Percentiles rank a stretch among this genome's conserved stretches.
Conservation (phyloP, 108 stramenopile genomes). For the Pelagomonas calceolata region DNA sequence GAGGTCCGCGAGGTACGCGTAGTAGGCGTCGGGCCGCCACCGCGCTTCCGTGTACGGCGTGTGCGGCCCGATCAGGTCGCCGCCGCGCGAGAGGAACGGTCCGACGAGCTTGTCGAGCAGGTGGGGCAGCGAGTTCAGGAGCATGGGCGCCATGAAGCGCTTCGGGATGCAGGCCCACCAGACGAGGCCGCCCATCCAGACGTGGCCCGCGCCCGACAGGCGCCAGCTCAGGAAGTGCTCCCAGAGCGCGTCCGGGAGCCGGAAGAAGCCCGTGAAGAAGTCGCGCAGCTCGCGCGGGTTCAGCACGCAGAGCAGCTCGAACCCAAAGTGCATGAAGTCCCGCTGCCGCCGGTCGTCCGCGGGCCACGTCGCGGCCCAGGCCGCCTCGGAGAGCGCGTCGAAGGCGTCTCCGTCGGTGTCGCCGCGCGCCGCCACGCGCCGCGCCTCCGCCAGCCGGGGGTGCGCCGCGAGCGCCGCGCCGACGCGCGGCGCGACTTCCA, state of each 20-base stretch:
- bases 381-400: background rate
- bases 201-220: conserved; percentile 11
- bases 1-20: no score
- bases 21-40: no score
- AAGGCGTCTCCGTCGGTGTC: background rate
- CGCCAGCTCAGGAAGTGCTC: conserved; percentile 20
- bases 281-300: conserved; percentile 16
- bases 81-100: background rate
- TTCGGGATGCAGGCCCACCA: conserved; percentile 18
- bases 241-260: conserved; percentile 17
- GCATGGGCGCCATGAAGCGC: conserved; percentile 18
- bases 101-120: background rate
- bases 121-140: conserved; percentile 9
- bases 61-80: no score
- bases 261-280: conserved; percentile 23
- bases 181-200: conserved; percentile 12
- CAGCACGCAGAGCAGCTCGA: conserved; percentile 18
- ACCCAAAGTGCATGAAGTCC: conserved; percentile 24
- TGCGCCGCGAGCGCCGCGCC: conserved; percentile 3
- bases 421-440: background rate
- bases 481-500: conserved; percentile 21
- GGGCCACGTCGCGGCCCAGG: conserved; percentile 16
- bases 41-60: no score
- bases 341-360: conserved; percentile 17
- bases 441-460: background rate